Evolutionary conservation across 2,329 filamentous ascomycete species (phyloP), one percentile per base, ranked within the genome.

Genomic region (Didymella pomorum): DNA sequence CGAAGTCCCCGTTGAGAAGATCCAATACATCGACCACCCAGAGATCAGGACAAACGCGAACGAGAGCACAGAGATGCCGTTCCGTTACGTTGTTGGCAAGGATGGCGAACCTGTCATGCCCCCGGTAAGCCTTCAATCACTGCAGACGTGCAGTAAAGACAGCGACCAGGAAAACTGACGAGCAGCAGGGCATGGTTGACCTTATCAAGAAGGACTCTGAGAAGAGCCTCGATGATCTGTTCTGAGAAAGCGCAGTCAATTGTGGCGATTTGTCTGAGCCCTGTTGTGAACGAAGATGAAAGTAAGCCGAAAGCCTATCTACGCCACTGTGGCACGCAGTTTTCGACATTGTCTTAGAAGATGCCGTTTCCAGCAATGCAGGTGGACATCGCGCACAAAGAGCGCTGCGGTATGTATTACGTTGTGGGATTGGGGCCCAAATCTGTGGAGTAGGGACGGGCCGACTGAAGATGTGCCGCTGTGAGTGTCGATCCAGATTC

Each of bases 1-100:
- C 48, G 59, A 66, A 97, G 93, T 89, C 35, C 84, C 90, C 0
- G 81, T 99, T 45, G 87, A 90, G 55, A 82, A 93, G 65, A 89
- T 99, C 31, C 83, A 87, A 2, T 97, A 95, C 73, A 77, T 95
- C 31, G 93, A 98, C 75, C 88, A 91, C 71, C 95, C 95, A 0
- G 94, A 98, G 73, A 85, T 99, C 72, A 89, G 89, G 72, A 89
- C 98, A 76, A 92, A 91, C 76, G 89, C 95, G 74, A 89, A 96
- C 72, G 95, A 99, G 80, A 95, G 91, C 76, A 97, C 93, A 0
- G 85, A 97, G 77, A 98, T 99, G 95, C 95, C 95, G 0, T 99
- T 99, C 79, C 91, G 95, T 67, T 99, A 99, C 74, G 93, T 99
- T 49, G 89, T 86, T 73, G 88, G 85, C 50, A 80, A 86, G 11